Conservation (phyloP, 176 grass and related monocot species). For the Avena sativa region DNA sequence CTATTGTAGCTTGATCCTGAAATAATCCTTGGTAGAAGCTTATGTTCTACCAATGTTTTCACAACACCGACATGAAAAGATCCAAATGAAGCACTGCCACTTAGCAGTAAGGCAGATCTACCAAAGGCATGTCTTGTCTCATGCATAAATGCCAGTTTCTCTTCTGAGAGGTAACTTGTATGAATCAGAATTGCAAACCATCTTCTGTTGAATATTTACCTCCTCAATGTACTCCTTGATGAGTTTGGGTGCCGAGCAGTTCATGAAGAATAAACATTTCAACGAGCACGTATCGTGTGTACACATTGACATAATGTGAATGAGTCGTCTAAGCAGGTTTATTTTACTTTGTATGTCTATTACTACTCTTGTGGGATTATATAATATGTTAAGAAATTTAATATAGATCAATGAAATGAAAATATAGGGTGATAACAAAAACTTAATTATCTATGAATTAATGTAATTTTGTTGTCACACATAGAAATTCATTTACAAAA, state of each 20-base stretch:
- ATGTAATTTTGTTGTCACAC: too few species aligned
- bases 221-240: slow-evolving; percentile 99
- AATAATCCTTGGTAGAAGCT: slow-evolving; percentile 85
- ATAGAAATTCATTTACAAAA: too few species aligned
- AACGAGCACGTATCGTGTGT: not conserved
- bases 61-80: slow-evolving; percentile 89
- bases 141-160: slow-evolving; percentile 96
- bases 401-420: too few species aligned
- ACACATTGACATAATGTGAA: not conserved
- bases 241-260: slow-evolving; percentile 69
- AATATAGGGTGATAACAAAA: too few species aligned
- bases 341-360: too few species aligned
- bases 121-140: slow-evolving; percentile 95
- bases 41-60: slow-evolving; percentile 84
- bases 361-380: too few species aligned
- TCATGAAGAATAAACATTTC: not conserved
- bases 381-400: too few species aligned
- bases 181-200: slow-evolving; percentile 88
- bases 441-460: too few species aligned
- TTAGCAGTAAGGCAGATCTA: slow-evolving; percentile 84
- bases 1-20: slow-evolving; percentile 65
- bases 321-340: not conserved
- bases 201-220: slow-evolving; percentile 84
- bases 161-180: slow-evolving; percentile 77
- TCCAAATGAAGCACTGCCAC: slow-evolving; percentile 89